These are phyloP conservation scores for Entelexis paramagnoliae DNA, from an alignment of 1,139 yeast species.

Conservation along the genomic window DNA sequence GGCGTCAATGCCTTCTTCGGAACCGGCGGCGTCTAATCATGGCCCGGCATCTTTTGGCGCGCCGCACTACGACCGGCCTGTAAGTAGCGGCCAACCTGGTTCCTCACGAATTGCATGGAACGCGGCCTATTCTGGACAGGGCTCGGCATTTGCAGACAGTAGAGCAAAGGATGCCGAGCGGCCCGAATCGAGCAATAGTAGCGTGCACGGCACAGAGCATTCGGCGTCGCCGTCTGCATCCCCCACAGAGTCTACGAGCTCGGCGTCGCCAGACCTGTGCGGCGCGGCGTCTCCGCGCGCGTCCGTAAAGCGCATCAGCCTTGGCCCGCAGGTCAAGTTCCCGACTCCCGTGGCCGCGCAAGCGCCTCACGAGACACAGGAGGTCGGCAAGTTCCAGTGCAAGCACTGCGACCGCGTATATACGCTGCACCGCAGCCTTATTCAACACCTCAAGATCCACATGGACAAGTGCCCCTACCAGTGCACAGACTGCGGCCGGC, in stretches of 20 bases:
- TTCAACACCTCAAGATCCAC: conserved; percentile 4
- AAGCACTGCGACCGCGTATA: neutral
- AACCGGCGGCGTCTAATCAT: no score
- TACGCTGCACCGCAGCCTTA: conserved; percentile 4
- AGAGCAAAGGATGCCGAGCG: no score
- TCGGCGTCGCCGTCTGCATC: no score
- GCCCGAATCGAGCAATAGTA: no score
- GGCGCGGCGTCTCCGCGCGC: neutral
- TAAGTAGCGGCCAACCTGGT: no score
- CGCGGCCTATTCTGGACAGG: no score
- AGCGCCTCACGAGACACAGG: neutral
- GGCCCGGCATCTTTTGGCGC: no score
- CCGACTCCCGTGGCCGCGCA: neutral
- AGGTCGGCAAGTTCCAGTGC: neutral
- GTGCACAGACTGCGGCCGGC: conserved; percentile 2
- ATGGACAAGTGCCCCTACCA: conserved; percentile 4
- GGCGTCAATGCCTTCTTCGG: no score
- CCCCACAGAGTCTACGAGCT: neutral
- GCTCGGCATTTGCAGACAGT: no score
- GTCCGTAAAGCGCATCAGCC: neutral
- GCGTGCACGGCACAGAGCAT: no score
- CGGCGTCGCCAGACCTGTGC: neutral
- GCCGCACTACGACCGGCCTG: no score
- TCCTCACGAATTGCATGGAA: no score
- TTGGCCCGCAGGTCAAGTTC: neutral